Evolutionary conservation across 371 early-diverging fungal species (phyloP).

Genomic region (Circinella minor): DNA sequence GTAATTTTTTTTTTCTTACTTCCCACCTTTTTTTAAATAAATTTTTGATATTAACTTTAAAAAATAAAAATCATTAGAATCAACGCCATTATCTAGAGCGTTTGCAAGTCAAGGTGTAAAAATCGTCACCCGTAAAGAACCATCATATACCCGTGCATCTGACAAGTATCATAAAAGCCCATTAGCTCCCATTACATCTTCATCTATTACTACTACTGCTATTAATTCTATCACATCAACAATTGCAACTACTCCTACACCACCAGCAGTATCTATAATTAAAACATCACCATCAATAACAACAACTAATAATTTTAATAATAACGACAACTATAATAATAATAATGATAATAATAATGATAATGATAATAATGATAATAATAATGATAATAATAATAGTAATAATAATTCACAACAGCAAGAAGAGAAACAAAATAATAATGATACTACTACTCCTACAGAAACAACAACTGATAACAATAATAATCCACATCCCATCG

Average conservation of each 20-base stretch:
- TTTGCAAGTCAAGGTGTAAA: constrained; percentile 72
- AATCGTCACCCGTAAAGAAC: constrained; percentile 65
- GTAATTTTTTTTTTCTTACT: constrained; percentile 28
- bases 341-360: too few species aligned
- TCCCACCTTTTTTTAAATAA: too few species aligned
- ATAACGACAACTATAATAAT: too few species aligned
- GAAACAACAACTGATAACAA: not conserved
- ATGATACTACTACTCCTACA: too few species aligned
- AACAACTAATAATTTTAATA: too few species aligned
- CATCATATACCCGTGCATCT: constrained; percentile 22
- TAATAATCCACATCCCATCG: not conserved
- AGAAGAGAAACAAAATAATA: not conserved
- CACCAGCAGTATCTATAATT: not conserved
- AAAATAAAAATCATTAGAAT: constrained; percentile 34
- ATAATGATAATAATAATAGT: not conserved
- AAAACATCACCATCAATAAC: too few species aligned
- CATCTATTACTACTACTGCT: not conserved
- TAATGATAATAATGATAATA: too few species aligned
- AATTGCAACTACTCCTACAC: too few species aligned
- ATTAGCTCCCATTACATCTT: not conserved
- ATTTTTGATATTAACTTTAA: too few species aligned
- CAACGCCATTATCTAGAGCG: constrained; percentile 66
- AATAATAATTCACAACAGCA: too few species aligned
- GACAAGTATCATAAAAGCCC: constrained; percentile 17
- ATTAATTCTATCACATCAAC: not conserved